Conservation (phyloP, 306 rosid species). For the Vigna radiata region DNA sequence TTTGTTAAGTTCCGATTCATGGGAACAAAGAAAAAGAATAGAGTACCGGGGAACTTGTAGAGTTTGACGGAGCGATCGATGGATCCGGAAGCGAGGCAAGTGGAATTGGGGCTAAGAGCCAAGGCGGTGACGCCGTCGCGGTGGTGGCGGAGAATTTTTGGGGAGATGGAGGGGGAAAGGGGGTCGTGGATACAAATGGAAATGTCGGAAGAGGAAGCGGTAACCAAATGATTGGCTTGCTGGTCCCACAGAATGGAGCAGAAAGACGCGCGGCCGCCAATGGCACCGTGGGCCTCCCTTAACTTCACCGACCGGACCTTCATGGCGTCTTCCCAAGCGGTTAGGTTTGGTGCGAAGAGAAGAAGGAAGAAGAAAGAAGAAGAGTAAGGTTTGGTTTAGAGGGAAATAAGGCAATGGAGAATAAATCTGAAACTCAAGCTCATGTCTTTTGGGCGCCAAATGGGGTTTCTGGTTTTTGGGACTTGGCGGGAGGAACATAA, state of each 20-base stretch:
- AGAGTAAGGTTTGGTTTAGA: neutral
- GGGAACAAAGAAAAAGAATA: neutral
- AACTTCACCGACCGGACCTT: slow-evolving; percentile 86
- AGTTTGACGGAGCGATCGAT: slow-evolving; percentile 92
- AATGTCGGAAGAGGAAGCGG: slow-evolving; percentile 75
- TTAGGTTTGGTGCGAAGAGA: neutral
- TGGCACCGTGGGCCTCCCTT: slow-evolving; percentile 88
- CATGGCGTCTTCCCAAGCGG: slow-evolving; percentile 50
- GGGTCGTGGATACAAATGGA: slow-evolving; percentile 79
- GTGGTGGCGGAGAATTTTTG: slow-evolving; percentile 85
- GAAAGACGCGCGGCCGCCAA: slow-evolving; percentile 67
- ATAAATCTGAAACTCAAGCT: slow-evolving; percentile 18
- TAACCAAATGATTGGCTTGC: slow-evolving; percentile 70
- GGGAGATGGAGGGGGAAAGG: slow-evolving; percentile 64
- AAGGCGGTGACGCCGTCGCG: slow-evolving; percentile 92
- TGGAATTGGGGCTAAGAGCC: slow-evolving; percentile 92
- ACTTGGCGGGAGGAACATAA: slow-evolving; percentile 43
- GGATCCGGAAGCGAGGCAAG: slow-evolving; percentile 96
- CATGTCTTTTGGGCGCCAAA: slow-evolving; percentile 42
- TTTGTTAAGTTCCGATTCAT: neutral
- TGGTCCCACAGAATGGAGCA: slow-evolving; percentile 95
- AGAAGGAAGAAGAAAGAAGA: neutral
- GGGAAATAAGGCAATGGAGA: neutral
- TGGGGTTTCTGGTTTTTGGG: slow-evolving; percentile 26
- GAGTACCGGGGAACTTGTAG: slow-evolving; percentile 90